Percentiles rank a stretch among this genome's conserved stretches.
phyloP scores from a whole-genome alignment of 2,329 filamentous ascomycete species.

The Shiraia sp. region DNA sequence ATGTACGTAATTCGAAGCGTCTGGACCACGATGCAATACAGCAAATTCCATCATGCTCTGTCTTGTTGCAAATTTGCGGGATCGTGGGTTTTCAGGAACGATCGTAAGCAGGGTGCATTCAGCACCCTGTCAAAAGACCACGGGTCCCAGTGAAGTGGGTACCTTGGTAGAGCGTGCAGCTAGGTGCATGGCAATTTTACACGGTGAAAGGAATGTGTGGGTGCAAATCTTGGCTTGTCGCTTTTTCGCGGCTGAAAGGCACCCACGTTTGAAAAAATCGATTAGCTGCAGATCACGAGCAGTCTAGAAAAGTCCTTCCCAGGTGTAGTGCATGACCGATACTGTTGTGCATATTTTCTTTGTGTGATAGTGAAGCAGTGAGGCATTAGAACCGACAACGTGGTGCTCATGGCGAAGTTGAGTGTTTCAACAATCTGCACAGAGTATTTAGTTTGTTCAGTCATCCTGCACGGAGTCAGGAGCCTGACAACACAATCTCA shows the following conservation, averaged over 20 bases:
- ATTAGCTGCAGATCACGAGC: conserved; percentile 25
- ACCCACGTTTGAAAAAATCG: conserved; percentile 6
- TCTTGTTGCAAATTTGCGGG: conserved; percentile 5
- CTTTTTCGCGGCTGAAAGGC: conserved; percentile 27
- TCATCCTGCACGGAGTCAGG: conserved; percentile 1
- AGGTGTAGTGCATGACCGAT: conserved; percentile 26
- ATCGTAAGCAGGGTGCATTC: neutral
- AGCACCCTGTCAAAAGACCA: neutral
- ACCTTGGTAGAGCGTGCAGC: conserved; percentile 14
- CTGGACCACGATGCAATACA: conserved; percentile 10
- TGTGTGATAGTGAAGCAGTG: conserved; percentile 9
- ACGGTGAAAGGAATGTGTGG: conserved; percentile 17
- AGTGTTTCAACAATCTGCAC: conserved; percentile 9
- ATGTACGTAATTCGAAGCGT: conserved; percentile 28
- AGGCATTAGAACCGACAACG: conserved; percentile 16
- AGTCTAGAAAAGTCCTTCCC: conserved; percentile 29
- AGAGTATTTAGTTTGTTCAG: conserved; percentile 2
- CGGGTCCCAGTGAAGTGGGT: conserved; percentile 19
- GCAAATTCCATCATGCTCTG: conserved; percentile 27
- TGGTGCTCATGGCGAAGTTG: conserved; percentile 10
- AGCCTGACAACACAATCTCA: conserved; percentile 4
- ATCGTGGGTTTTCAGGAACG: conserved; percentile 2
- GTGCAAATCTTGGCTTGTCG: conserved; percentile 23
- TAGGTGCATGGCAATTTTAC: conserved; percentile 6
- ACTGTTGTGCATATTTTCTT: conserved; percentile 14